Conservation (phyloP, 345 rosid species). For the Zanthoxylum bungeanum region DNA sequence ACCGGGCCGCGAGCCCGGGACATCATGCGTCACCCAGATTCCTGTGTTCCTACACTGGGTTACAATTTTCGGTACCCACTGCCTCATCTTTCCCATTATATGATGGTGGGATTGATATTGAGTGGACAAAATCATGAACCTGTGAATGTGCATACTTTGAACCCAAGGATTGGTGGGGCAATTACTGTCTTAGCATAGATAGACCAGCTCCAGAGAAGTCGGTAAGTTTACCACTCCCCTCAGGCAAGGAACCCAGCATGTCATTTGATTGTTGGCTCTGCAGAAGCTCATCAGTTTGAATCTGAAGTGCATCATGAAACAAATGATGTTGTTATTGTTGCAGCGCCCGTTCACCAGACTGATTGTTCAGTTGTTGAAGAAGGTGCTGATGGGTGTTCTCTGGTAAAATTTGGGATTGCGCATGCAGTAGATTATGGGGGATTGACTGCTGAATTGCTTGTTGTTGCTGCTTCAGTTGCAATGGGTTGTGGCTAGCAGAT, state of each 20-base stretch:
- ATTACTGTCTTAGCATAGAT: conserved; percentile 45
- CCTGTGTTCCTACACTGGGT: too few species aligned
- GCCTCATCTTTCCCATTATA: conserved; percentile 41
- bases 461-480: conserved; percentile 49
- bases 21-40: too few species aligned
- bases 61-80: conserved; percentile 36
- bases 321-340: conserved; percentile 36
- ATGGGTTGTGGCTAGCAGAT: conserved; percentile 41
- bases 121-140: conserved; percentile 41
- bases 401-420: conserved; percentile 42
- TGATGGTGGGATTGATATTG: conserved; percentile 46
- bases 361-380: conserved; percentile 49
- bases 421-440: conserved; percentile 43
- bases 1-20: too few species aligned
- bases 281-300: conserved; percentile 48
- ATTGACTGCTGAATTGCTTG: conserved; percentile 41
- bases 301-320: conserved; percentile 45
- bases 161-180: conserved; percentile 47
- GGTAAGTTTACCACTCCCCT: conserved; percentile 43
- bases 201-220: conserved; percentile 55
- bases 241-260: conserved; percentile 44
- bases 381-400: conserved; percentile 42
- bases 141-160: conserved; percentile 44
- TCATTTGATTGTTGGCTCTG: conserved; percentile 45
- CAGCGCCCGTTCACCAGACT: conserved; percentile 36